Percentiles rank a stretch among this genome's conserved stretches.
Conservation (phyloP, 2,329 filamentous ascomycete genomes). For the Penicillium sp. region DNA sequence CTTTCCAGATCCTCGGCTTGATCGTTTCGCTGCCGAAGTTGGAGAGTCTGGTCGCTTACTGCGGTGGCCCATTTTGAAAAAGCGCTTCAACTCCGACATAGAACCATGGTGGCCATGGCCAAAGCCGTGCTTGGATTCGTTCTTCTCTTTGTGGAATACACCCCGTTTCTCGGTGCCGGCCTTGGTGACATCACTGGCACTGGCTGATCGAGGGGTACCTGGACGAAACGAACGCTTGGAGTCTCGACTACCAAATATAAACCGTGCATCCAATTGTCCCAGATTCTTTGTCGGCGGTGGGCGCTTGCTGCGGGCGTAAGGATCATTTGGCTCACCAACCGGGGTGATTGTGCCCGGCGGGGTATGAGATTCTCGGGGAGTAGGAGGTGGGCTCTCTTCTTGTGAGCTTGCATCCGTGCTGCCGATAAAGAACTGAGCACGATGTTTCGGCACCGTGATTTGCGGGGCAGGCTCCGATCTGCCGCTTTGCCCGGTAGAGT, state of each 20-base stretch:
- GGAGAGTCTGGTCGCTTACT: constrained; percentile 65
- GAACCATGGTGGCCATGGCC: constrained; percentile 64
- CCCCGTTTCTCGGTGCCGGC: constrained; percentile 53
- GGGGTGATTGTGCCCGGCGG: constrained; percentile 77
- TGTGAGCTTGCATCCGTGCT: constrained; percentile 58
- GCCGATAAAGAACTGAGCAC: constrained; percentile 58
- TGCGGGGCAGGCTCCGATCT: constrained; percentile 45
- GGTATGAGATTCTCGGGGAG: constrained; percentile 49
- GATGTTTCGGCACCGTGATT: constrained; percentile 49
- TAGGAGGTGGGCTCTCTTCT: constrained; percentile 65
- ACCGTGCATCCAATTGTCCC: constrained; percentile 73
- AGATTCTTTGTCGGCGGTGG: constrained; percentile 67
- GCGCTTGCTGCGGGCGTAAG: constrained; percentile 80
- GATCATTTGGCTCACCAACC: constrained; percentile 76
- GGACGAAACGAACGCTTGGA: constrained; percentile 56
- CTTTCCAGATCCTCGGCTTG: constrained; percentile 53
- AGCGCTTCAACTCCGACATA: constrained; percentile 94
- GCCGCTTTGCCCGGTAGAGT: constrained; percentile 44
- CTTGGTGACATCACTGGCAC: constrained; percentile 41
- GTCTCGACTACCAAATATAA: constrained; percentile 79
- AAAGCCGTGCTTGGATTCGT: constrained; percentile 51
- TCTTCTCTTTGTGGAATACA: constrained; percentile 57
- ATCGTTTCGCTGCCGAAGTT: constrained; percentile 58
- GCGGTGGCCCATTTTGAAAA: constrained; percentile 78
- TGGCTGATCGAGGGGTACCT: constrained; percentile 49